A percentile compares a stretch with the other conserved stretches of the same genome.
Conservation (phyloP, 352 stramenopile genomes). For the Phytophthora sp. region DNA sequence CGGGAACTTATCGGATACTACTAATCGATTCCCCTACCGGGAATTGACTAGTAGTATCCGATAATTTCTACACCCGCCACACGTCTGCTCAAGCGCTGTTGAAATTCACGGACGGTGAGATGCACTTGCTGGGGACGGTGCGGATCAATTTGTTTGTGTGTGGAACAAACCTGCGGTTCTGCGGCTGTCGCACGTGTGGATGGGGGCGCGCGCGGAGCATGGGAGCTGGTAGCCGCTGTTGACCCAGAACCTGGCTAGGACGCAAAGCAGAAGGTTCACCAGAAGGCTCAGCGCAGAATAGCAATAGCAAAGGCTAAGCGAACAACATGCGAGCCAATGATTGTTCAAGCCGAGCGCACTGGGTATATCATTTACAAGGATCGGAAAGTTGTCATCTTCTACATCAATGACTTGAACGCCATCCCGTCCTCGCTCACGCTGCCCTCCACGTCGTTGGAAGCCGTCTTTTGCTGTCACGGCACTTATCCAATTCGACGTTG, state of each 20-base stretch:
- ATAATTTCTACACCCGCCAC: constrained; percentile 24
- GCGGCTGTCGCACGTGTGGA: neutral
- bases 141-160: constrained; percentile 23
- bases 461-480: constrained; percentile 15
- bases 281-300: constrained; percentile 6
- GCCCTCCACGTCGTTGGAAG: constrained; percentile 1
- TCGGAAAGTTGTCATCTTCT: constrained; percentile 26
- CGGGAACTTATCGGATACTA: constrained; percentile 2
- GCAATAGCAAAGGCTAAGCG: neutral
- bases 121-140: constrained; percentile 14
- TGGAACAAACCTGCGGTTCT: constrained; percentile 16
- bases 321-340: constrained; percentile 3
- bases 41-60: neutral
- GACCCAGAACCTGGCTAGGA: constrained; percentile 9
- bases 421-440: constrained; percentile 2
- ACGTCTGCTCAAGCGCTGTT: constrained; percentile 17
- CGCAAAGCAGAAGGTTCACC: constrained; percentile 1
- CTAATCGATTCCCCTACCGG: constrained; percentile 16
- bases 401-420: constrained; percentile 15
- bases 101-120: constrained; percentile 20
- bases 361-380: constrained; percentile 30
- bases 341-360: neutral
- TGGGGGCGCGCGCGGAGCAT: neutral
- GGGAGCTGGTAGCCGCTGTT: constrained; percentile 19
- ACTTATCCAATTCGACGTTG: constrained; percentile 7